Percentiles rank a stretch among this genome's conserved stretches.
These are phyloP conservation scores for Sphaerulina musiva DNA, from an alignment of 2,329 filamentous ascomycete genomes.

Conservation along the genomic window DNA sequence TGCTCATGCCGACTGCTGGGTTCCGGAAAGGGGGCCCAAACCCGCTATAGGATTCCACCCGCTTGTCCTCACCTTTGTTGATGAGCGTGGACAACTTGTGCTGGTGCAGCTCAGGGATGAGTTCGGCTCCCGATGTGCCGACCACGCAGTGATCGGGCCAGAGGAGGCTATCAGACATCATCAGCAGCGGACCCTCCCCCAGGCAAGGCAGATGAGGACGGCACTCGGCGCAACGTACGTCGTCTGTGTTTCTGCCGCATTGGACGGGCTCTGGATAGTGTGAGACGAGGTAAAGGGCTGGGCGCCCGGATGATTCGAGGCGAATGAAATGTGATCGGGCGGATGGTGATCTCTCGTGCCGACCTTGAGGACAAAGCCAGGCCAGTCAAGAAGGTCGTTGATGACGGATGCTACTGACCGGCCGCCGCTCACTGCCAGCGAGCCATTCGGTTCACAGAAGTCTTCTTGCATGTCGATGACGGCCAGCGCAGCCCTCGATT, in stretches of 20 bases:
- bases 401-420: conserved; percentile 63
- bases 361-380: conserved; percentile 62
- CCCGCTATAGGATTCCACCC: conserved; percentile 88
- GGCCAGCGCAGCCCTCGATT: conserved; percentile 10
- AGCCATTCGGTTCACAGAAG: conserved; percentile 80
- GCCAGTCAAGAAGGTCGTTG: conserved; percentile 65
- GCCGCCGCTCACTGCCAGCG: conserved; percentile 72
- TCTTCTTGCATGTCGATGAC: conserved; percentile 61
- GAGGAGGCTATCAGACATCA: conserved; percentile 52
- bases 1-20: conserved; percentile 54
- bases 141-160: conserved; percentile 92
- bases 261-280: conserved; percentile 63
- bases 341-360: conserved; percentile 96
- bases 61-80: conserved; percentile 67
- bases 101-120: conserved; percentile 65
- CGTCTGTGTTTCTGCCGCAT: conserved; percentile 53
- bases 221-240: conserved; percentile 37
- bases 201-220: conserved; percentile 25
- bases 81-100: conserved; percentile 58
- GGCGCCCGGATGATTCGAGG: conserved; percentile 64
- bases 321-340: conserved; percentile 76
- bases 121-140: conserved; percentile 60
- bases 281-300: conserved; percentile 60
- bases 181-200: neutral
- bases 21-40: conserved; percentile 74